Conservation (phyloP, 2,329 filamentous ascomycete genomes). For the Cladosporium cucumerinum region DNA sequence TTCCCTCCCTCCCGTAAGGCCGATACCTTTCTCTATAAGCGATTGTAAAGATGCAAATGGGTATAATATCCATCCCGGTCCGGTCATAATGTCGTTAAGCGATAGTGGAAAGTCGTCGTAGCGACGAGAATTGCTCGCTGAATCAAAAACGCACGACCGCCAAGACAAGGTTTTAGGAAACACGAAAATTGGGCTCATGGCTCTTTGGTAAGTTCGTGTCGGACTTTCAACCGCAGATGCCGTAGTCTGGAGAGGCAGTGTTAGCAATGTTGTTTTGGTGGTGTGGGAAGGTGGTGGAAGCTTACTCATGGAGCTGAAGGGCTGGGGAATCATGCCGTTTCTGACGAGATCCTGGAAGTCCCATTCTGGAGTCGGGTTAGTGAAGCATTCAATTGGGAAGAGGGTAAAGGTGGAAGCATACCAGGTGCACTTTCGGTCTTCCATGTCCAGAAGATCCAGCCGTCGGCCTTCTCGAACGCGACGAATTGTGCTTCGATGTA, state of each 20-base stretch:
- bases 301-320: slow-evolving; percentile 25
- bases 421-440: slow-evolving; percentile 47
- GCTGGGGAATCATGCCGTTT: slow-evolving; percentile 37
- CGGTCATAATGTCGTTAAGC: slow-evolving; percentile 9
- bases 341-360: slow-evolving; percentile 45
- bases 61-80: slow-evolving; percentile 1
- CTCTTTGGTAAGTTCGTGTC: not conserved
- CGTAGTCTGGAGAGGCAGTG: slow-evolving; percentile 9
- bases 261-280: not conserved
- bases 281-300: not conserved
- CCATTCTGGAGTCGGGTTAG: slow-evolving; percentile 36
- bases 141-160: not conserved
- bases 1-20: not conserved
- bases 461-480: slow-evolving; percentile 46
- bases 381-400: not conserved
- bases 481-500: slow-evolving; percentile 49
- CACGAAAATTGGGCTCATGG: not conserved
- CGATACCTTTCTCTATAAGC: not conserved
- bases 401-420: not conserved
- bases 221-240: slow-evolving; percentile 17
- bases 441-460: slow-evolving; percentile 53
- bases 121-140: not conserved
- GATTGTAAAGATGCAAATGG: slow-evolving; percentile 6
- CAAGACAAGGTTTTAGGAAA: slow-evolving; percentile 2
- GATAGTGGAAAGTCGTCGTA: not conserved